phyloP scores from a whole-genome alignment of 108 stramenopile genomes.

The Licmophora abbreviata region DNA sequence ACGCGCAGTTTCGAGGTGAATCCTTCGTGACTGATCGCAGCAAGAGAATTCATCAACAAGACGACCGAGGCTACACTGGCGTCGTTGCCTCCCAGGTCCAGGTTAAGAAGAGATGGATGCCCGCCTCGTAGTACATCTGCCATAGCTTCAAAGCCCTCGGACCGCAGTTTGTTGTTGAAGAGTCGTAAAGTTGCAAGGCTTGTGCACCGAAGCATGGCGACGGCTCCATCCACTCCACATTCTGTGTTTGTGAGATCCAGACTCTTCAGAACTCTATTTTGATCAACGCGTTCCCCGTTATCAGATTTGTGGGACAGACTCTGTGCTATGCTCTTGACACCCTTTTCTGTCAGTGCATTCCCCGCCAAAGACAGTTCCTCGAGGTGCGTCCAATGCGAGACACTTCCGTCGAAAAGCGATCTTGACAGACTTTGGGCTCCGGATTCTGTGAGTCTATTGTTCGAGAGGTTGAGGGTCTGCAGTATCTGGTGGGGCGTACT shows the following conservation, averaged over 20 bases:
- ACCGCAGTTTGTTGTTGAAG: slow-evolving; percentile 58
- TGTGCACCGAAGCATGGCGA: slow-evolving; percentile 19
- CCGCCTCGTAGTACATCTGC: slow-evolving; percentile 31
- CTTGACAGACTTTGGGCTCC: no score
- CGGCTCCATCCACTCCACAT: slow-evolving; percentile 47
- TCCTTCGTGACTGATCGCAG: not conserved
- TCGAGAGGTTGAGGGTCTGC: no score
- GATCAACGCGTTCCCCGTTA: not conserved
- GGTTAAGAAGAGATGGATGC: slow-evolving; percentile 38
- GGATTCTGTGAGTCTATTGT: no score
- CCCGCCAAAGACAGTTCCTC: slow-evolving; percentile 11
- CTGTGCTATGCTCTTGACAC: slow-evolving; percentile 9
- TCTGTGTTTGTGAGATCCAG: slow-evolving; percentile 51
- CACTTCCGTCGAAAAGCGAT: not conserved
- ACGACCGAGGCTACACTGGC: slow-evolving; percentile 46
- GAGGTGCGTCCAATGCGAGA: slow-evolving; percentile 1
- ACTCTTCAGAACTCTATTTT: slow-evolving; percentile 15
- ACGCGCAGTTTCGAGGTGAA: slow-evolving; percentile 18
- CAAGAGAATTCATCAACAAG: slow-evolving; percentile 30
- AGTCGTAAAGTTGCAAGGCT: slow-evolving; percentile 35
- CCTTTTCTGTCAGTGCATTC: slow-evolving; percentile 16
- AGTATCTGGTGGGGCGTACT: no score
- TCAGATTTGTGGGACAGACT: not conserved
- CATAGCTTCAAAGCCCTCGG: slow-evolving; percentile 41
- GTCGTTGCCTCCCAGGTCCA: slow-evolving; percentile 70